Base-by-base conservation (phyloP, 2,329 filamentous ascomycete genomes). In the Arthrocladium fulminans region DNA sequence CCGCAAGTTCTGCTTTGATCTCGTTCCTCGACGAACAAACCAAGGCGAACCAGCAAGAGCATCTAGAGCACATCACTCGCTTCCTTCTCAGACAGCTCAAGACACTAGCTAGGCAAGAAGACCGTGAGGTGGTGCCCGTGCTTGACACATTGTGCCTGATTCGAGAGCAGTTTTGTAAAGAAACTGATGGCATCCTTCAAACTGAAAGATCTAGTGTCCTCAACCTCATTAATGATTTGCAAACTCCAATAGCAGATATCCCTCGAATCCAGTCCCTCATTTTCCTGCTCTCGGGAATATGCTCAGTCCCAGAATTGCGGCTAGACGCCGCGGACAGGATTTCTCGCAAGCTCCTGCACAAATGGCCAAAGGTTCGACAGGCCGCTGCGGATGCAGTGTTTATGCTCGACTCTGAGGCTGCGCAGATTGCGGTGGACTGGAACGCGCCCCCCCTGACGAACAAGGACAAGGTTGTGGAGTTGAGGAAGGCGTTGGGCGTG, bases 231-330 rank as follows among this genome's bases (percentile, higher is more conserved):
- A 87, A 94, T 60, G 88, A 83, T 64, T 77, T 85, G 0, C 85
- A 89, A 54, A 89, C 85, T 70, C 90, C 89, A 67, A 85, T 84
- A 1, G 80, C 83, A 17, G 92, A 87, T 62, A 78, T 95, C 37
- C 78, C 82, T 44, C 90, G 92, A 64, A 73, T 97, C 1, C 79
- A 87, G 61, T 84, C 87, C 0, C 87, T 86, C 19, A 71, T 94
- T 52, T 84, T 83, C 59, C 77, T 92, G 10, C 97, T 96, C 65
- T 78, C 53, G 22, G 48, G 45, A 27, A 20, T 58, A 13, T 55
- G 20, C 30, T 37, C 13, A 45, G 40, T 13, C 40, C 45, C 7
- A 29, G n/a, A 8, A 47, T 53, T 39, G 48, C 50, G 38, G 30
- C 19, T 9, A 42, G 41, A 44, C 13, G 51, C 53, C 9, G 27